Conservation (phyloP, 73 alveolate genomes). For the Stentor roeselii region DNA sequence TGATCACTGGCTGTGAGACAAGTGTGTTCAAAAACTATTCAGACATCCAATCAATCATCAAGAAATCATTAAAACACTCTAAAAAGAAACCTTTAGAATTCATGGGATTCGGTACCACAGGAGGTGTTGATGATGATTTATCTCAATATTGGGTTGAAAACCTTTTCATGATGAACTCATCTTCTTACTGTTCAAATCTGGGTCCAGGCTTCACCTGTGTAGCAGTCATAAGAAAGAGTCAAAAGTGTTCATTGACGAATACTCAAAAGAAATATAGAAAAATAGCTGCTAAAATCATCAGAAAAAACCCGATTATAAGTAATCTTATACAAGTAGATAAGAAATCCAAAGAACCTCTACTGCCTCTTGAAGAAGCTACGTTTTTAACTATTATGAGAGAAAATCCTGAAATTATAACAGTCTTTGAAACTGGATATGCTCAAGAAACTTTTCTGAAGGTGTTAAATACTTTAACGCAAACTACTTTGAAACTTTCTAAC, state of each 20-base stretch:
- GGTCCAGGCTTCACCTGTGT: background rate
- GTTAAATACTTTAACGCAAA: background rate
- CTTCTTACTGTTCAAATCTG: conserved; percentile 13
- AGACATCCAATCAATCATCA: background rate
- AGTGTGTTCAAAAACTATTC: background rate
- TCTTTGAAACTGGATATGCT: background rate
- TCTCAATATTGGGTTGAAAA: background rate
- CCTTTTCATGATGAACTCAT: background rate
- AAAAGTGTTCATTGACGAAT: background rate
- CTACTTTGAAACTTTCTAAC: background rate
- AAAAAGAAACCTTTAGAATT: background rate
- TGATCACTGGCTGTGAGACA: background rate
- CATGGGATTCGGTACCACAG: conserved; percentile 16
- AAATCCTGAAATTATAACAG: background rate
- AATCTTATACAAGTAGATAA: background rate
- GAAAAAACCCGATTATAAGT: background rate
- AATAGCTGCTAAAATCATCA: background rate
- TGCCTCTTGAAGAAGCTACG: background rate
- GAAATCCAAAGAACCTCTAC: background rate
- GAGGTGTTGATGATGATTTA: background rate
- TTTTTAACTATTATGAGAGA: background rate
- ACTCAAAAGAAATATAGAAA: background rate
- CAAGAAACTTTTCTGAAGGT: background rate
- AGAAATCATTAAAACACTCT: background rate
- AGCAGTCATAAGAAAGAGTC: too few species aligned